Evolutionary conservation across 345 rosid species (phyloP), one percentile per base, ranked within the genome.

Genomic region (Eucalyptus polybractea): DNA sequence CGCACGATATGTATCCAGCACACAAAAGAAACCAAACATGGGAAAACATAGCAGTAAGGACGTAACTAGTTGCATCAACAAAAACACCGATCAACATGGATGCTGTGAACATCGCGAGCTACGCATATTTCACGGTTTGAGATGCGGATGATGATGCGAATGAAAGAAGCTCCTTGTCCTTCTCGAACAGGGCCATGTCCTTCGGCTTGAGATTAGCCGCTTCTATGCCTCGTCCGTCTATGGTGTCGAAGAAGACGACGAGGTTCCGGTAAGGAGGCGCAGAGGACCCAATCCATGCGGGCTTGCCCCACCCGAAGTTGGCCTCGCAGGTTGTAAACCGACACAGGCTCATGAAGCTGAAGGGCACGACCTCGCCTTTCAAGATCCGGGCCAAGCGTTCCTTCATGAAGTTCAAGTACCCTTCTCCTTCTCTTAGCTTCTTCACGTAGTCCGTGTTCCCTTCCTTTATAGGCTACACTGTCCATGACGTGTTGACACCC

Each of bases 221-320:
- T 89, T 93, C 92, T 44, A 91, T 80, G 27, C 93, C 91, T 19
- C 87, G 87, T 19, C 91, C 90, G 5, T 25, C 54, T 76, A 42
- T 88, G 50, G 88, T 76, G 83, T 89, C 93, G 6, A 62, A 51
- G 49, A 90, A 92, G 88, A 83, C 86, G 44, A 40, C 50, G 16
- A 58, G 89, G 88, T 91, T 89, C 87, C 72, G 86, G 81, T 65
- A 53, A 21, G 88, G 87, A 42, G 65, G 31, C 89, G 33, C 72
- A 7, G 87, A 88, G 33, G 89, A 37, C 37, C 91, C 89, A 25
- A 90, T 90, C 94, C 93, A 92, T 2, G 80, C 87, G 40, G 93
- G 91, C 31, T 88, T 89, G n/a, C 93, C 93, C 92, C 93, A 93
- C 51, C 94, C 93, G 89, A 93, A 93, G 90, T 93, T 92, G 24